Evolutionary conservation across 331 rosid genomes (phyloP), one percentile per base, ranked within the genome.

Genomic region (Quercus lobata): DNA sequence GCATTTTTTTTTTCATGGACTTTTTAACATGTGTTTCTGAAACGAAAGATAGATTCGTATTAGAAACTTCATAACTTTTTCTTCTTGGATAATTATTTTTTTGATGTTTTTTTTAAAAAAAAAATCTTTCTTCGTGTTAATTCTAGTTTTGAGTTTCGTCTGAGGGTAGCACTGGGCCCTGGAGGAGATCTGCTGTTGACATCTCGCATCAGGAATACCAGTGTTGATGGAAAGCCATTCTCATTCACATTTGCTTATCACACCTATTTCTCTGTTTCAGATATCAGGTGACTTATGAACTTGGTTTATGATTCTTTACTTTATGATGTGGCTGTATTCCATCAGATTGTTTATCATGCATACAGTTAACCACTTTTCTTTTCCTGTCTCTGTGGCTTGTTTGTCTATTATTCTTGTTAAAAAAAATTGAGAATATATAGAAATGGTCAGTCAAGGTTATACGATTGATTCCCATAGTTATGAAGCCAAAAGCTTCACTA

Each of bases 221-320:
- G 88, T 85, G 21, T 72, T 76, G 97, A 92, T 55, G 97, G 98
- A 80, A 88, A 94, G 92, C 91, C 96, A 30, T 94, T 94, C 81
- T 57, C 93, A 46, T 94, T 94, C 90, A 90, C 97, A 57, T 94
- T 94, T 88, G 96, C 97, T 7, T 90, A 92, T 81, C 97, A 94
- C 82, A 92, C 97, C 24, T 93, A 93, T 85, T 89, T 93, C 83
- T 89, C 85, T 78, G 96, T 93, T 75, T 93, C 97, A 46, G 97
- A 93, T 77, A 92, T 93, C 84, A 86, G 92, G 98, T 90, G 77
- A 77, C 72, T 62, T 72, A 69, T 55, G 54, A 74, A 49, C 69
- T 76, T 57, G 68, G 29, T 76, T 24, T 18, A 8, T 74, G 76
- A 25, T 53, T 37, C 6, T 68, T 37, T 10, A 21, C 27, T 62